Evolutionary conservation across 768 basidiomycete species (phyloP).

Genomic region (Suillus sp.): DNA sequence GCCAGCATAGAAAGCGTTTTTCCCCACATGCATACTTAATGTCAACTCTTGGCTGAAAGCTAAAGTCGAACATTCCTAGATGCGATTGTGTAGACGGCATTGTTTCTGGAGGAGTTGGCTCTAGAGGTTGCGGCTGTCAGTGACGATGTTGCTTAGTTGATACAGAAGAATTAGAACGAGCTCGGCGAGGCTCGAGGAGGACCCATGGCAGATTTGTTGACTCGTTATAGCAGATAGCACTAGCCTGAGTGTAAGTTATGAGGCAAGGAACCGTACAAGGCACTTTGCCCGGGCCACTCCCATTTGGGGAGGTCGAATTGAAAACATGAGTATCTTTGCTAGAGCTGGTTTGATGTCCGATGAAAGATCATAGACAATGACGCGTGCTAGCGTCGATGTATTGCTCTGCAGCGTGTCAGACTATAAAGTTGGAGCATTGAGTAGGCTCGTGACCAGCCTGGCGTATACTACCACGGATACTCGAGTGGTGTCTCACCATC

Average conservation of each 20-base stretch:
- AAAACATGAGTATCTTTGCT: not conserved
- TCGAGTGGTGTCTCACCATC: too few species aligned
- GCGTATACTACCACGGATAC: too few species aligned
- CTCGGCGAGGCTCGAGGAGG: constrained; percentile 34
- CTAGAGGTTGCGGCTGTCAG: constrained; percentile 12
- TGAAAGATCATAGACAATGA: not conserved
- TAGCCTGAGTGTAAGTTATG: constrained; percentile 8
- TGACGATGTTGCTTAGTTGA: constrained; percentile 15
- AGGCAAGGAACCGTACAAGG: constrained; percentile 9
- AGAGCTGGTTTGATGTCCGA: not conserved
- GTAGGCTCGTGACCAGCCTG: too few species aligned
- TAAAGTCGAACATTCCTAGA: constrained; percentile 62
- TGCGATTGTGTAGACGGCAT: constrained; percentile 15
- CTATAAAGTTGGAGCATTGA: not conserved
- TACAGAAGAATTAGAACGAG: constrained; percentile 32
- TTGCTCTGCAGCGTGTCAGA: not conserved
- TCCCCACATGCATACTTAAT: constrained; percentile 49
- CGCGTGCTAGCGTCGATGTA: not conserved
- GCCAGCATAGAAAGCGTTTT: constrained; percentile 91
- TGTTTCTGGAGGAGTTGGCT: constrained; percentile 14
- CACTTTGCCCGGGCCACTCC: constrained; percentile 8
- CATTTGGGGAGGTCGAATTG: constrained; percentile 12
- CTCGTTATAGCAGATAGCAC: constrained; percentile 2
- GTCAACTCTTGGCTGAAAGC: too few species aligned
- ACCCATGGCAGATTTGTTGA: constrained; percentile 19